These are phyloP conservation scores for Mucor plumbeus DNA, from an alignment of 371 early-diverging fungal genomes.

Conservation along the genomic window DNA sequence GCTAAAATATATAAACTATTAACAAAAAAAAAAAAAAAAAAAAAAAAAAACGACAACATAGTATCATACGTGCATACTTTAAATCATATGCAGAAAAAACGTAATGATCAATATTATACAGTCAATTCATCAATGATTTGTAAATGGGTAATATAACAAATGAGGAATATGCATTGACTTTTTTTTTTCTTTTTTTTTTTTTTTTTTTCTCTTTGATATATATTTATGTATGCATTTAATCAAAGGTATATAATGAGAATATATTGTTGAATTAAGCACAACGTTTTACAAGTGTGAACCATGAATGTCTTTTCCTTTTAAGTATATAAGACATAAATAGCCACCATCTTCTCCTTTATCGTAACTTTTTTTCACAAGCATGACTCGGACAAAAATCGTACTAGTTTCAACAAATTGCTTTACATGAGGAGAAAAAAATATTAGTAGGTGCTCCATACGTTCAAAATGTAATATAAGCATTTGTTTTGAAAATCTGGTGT, in stretches of 20 bases:
- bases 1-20: neutral
- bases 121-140: neutral
- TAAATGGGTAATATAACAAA: neutral
- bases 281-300: constrained; percentile 1
- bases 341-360: neutral
- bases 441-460: too few relatives aligned
- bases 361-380: neutral
- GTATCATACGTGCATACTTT: neutral
- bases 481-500: too few relatives aligned
- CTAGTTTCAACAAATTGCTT: neutral
- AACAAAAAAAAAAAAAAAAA: neutral
- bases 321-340: neutral
- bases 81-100: neutral
- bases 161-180: neutral
- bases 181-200: neutral
- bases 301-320: neutral
- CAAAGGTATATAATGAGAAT: neutral
- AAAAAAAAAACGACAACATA: neutral
- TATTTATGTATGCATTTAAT: neutral
- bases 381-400: neutral
- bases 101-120: neutral
- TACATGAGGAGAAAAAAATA: neutral
- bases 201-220: neutral
- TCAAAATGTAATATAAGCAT: too few relatives aligned
- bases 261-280: neutral